Conservation (phyloP, 257 asterid genomes). For the Coffea eugenioides region DNA sequence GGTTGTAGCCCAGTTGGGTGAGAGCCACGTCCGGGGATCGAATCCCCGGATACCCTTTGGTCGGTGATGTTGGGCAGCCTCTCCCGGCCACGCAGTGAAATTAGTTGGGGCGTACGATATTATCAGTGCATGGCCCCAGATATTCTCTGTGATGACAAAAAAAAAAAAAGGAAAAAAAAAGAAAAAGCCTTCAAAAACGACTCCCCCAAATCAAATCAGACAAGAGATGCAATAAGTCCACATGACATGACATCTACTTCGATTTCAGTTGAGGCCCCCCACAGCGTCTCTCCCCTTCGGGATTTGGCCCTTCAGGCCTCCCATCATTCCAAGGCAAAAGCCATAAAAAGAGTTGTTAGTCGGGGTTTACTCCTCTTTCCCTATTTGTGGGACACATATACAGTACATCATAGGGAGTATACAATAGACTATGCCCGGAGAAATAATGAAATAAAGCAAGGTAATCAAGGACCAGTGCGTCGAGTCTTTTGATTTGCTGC, state of each 20-base stretch:
- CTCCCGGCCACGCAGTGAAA: too few relatives aligned
- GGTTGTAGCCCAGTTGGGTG: too few relatives aligned
- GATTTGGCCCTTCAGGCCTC: slow-evolving; percentile 27
- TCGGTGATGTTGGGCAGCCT: too few relatives aligned
- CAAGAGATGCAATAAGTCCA: background rate
- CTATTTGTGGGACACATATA: background rate
- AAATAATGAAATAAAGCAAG: background rate
- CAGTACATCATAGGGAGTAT: too few relatives aligned
- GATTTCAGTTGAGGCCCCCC: slow-evolving; percentile 20
- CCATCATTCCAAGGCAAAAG: slow-evolving; percentile 29
- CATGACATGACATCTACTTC: slow-evolving; percentile 3
- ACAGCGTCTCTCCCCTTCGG: slow-evolving; percentile 18
- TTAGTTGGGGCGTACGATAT: too few relatives aligned
- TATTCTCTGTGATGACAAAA: too few relatives aligned
- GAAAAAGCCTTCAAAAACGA: background rate
- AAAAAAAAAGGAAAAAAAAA: too few relatives aligned
- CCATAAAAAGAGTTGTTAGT: background rate
- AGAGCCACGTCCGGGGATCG: too few relatives aligned
- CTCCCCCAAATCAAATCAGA: slow-evolving; percentile 14
- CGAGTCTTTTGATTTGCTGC: slow-evolving; percentile 5
- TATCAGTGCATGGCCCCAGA: too few relatives aligned
- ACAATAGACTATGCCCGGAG: too few relatives aligned
- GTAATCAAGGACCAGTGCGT: slow-evolving; percentile 11
- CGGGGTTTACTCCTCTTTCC: background rate
- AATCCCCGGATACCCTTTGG: too few relatives aligned